These are phyloP conservation scores for Ambrosia artemisiifolia DNA, from an alignment of 129 eudicot genomes.

Conservation along the genomic window DNA sequence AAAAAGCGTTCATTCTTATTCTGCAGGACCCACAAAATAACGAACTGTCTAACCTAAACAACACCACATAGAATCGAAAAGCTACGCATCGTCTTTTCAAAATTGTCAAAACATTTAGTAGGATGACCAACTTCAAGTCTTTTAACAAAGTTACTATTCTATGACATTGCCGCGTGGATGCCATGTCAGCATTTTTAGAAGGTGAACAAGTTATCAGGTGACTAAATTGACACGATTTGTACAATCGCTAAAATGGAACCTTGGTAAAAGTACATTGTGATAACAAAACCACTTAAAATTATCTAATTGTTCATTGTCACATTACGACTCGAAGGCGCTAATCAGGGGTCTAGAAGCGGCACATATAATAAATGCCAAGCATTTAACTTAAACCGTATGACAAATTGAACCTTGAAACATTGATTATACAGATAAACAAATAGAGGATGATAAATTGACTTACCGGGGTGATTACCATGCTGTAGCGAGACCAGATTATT, in stretches of 20 bases:
- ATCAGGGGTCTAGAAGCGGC: slow-evolving; percentile 1
- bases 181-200: neutral
- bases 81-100: neutral
- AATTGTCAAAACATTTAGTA: neutral
- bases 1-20: neutral
- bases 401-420: neutral
- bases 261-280: neutral
- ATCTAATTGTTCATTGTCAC: neutral
- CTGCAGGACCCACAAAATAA: neutral
- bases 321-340: neutral
- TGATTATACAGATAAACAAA: neutral
- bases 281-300: neutral
- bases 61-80: neutral
- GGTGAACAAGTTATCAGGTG: neutral
- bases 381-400: neutral
- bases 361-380: neutral
- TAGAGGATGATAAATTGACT: slow-evolving; percentile 34
- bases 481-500: slow-evolving; percentile 95
- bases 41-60: neutral
- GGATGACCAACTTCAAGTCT: neutral
- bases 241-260: neutral
- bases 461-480: slow-evolving; percentile 91
- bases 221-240: neutral
- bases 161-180: neutral
- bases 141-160: neutral